Base-by-base conservation (phyloP, 1,284 basidiomycete species). In the Rhodotorula glutinis region DNA sequence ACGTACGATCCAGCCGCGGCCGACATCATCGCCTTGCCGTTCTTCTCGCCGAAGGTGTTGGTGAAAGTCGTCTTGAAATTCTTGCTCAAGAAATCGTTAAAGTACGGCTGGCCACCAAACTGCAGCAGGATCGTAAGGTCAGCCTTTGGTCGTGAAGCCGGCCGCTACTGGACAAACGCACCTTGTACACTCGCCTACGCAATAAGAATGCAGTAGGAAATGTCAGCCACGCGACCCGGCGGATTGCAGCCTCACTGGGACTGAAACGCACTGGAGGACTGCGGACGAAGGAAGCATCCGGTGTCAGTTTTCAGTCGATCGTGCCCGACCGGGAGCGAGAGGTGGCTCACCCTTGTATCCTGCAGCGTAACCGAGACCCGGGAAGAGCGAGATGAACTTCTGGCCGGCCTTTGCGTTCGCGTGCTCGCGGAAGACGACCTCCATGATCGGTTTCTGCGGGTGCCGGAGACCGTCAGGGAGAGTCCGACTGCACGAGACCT, bases 51-150 rank as follows among this genome's bases (percentile, higher is more conserved):
- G 79, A 98, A 96, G 0, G 85, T 80, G 75, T 85, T 86, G 62
- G 87, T 89, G 81, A 97, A 98, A 81, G 87, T 88, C 78, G 90
- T 82, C 75, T 84, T 85, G 74, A 85, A 75, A 61, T 75, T 72
- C 55, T 70, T 70, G 60, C 58, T 85, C 77, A 98, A 87, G 77
- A 94, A 79, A 81, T 98, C 93, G 80, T 94, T 91, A 80, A 97
- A 96, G 85, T 88, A 98, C 29, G 96, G 95, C 81, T 98, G 95
- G 2, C 95, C 96, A 69, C 96, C 95, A 76, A 98, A 98, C 98
- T 98, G 14, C 19, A 41, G 21, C 23, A 25, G 53, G 8, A 43
- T 49, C 11, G 9, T 23, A 13, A 49, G n/a, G 21, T n/a, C 5
- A 3, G 21, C n/a, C 23, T 49, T 21, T 52, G 29, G 27, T 7